phyloP scores from a whole-genome alignment of 2,329 filamentous ascomycete genomes.

The Helminthosporium solani region DNA sequence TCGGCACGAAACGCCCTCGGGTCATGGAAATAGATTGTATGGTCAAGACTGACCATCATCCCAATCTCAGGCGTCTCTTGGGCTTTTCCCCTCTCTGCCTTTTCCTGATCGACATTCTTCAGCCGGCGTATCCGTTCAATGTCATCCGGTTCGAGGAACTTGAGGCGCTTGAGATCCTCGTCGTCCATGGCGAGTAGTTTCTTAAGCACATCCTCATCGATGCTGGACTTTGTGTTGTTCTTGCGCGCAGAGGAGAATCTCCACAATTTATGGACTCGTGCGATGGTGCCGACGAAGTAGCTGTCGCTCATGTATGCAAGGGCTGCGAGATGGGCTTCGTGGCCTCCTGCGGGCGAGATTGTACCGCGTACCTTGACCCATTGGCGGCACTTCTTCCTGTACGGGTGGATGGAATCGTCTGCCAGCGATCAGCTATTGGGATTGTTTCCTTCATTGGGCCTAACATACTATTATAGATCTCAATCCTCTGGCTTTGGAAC shows the following conservation, averaged over 20 bases:
- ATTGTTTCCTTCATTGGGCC: background rate
- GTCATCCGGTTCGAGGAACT: slow-evolving; percentile 53
- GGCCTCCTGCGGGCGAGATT: slow-evolving; percentile 72
- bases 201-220: slow-evolving; percentile 47
- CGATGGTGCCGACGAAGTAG: slow-evolving; percentile 89
- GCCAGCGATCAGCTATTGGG: slow-evolving; percentile 16
- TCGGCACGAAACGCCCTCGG: slow-evolving; percentile 53
- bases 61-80: slow-evolving; percentile 60
- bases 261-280: slow-evolving; percentile 78
- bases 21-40: slow-evolving; percentile 60
- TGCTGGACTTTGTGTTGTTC: slow-evolving; percentile 37
- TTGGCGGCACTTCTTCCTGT: slow-evolving; percentile 64
- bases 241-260: slow-evolving; percentile 60
- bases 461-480: slow-evolving; percentile 55
- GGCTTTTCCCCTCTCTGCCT: slow-evolving; percentile 49
- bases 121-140: slow-evolving; percentile 43
- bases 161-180: slow-evolving; percentile 44
- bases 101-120: slow-evolving; percentile 46
- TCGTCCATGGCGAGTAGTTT: slow-evolving; percentile 49
- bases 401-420: slow-evolving; percentile 54
- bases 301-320: slow-evolving; percentile 91
- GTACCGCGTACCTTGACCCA: slow-evolving; percentile 75
- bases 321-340: slow-evolving; percentile 79
- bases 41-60: slow-evolving; percentile 85
- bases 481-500: slow-evolving; percentile 59